Percentiles rank a stretch among this genome's conserved stretches.
These are phyloP conservation scores for Ophiostoma sp. DNA, from an alignment of 2,329 filamentous ascomycete species.

Conservation along the genomic window DNA sequence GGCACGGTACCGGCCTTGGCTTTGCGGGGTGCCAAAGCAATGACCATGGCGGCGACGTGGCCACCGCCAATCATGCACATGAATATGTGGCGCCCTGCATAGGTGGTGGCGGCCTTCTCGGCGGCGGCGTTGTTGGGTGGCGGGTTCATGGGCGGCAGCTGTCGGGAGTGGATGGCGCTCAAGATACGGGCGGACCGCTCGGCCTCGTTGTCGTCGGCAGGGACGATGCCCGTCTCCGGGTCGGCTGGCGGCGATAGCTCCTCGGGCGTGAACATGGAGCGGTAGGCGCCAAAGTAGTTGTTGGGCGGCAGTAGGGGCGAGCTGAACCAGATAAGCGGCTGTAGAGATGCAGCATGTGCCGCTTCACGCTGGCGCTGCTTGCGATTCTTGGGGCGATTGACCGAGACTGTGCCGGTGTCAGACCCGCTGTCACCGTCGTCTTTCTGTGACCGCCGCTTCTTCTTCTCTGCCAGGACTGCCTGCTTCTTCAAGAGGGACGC, in stretches of 20 bases:
- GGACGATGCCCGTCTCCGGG: background rate
- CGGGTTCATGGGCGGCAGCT: conserved; percentile 64
- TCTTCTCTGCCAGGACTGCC: conserved; percentile 66
- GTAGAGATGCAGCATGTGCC: conserved; percentile 52
- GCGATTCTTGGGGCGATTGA: conserved; percentile 33
- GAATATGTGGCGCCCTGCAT: conserved; percentile 82
- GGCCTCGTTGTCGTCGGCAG: background rate
- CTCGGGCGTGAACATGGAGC: conserved; percentile 70
- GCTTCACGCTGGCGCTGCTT: conserved; percentile 50
- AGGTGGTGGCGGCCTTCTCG: conserved; percentile 42
- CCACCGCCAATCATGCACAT: conserved; percentile 98
- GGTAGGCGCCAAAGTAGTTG: conserved; percentile 81
- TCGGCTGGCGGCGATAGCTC: conserved; percentile 53
- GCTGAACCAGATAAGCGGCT: conserved; percentile 73
- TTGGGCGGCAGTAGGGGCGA: conserved; percentile 74
- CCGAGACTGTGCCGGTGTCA: conserved; percentile 46
- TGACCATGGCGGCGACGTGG: conserved; percentile 95
- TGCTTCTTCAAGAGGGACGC: conserved; percentile 79
- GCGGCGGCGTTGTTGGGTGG: conserved; percentile 52
- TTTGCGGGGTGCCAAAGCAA: conserved; percentile 79
- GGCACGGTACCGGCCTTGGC: conserved; percentile 68
- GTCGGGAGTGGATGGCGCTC: conserved; percentile 72
- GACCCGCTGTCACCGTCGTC: conserved; percentile 51
- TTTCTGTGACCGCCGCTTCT: conserved; percentile 25
- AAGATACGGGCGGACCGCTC: conserved; percentile 46